Conservation (phyloP, 148 eudicot species). For the Nepenthes gracilis region DNA sequence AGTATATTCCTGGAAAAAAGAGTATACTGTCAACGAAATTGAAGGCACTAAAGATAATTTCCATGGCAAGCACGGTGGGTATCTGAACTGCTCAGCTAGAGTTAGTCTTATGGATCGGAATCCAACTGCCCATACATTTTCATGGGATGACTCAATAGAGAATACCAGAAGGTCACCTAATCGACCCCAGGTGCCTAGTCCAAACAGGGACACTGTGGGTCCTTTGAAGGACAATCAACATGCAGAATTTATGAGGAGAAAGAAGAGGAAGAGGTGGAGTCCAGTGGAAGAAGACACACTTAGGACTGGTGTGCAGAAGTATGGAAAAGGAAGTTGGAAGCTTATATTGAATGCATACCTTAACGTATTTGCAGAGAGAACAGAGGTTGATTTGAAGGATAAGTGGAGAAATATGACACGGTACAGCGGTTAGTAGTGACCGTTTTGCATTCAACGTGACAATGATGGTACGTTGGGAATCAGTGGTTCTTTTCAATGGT, state of each 20-base stretch:
- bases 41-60: too few relatives aligned
- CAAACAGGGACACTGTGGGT: constrained; percentile 20
- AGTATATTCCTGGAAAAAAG: too few relatives aligned
- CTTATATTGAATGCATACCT: constrained; percentile 21
- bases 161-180: constrained; percentile 15
- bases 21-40: too few relatives aligned
- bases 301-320: constrained; percentile 51
- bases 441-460: too few relatives aligned
- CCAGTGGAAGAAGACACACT: constrained; percentile 53
- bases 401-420: constrained; percentile 68
- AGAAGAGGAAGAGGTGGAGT: constrained; percentile 55
- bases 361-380: constrained; percentile 46
- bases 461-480: too few relatives aligned
- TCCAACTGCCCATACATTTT: constrained; percentile 28
- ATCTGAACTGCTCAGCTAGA: too few relatives aligned
- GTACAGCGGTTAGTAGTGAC: too few relatives aligned
- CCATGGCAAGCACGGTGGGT: too few relatives aligned
- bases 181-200: constrained; percentile 27
- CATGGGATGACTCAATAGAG: constrained; percentile 54
- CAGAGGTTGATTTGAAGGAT: constrained; percentile 71
- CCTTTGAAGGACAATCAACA: constrained; percentile 22
- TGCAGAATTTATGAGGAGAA: neutral
- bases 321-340: constrained; percentile 64
- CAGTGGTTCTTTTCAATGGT: too few relatives aligned
- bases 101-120: constrained; percentile 4